Conservation (phyloP, 306 rosid genomes). For the Abrus pulchellus region DNA sequence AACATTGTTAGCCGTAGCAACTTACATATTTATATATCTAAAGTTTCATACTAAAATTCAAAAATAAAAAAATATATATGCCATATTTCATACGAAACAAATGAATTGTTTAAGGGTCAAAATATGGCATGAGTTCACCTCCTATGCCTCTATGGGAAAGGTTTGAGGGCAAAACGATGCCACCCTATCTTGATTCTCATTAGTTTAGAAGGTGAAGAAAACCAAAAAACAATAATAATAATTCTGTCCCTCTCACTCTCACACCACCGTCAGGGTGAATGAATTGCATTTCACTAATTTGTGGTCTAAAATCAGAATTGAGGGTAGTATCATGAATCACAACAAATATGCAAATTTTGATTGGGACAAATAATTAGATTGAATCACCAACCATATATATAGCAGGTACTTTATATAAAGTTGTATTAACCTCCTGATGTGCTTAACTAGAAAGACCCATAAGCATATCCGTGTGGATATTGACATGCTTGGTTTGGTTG, state of each 20-base stretch:
- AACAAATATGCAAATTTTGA: constrained; percentile 31
- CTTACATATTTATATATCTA: no score
- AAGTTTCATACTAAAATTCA: no score
- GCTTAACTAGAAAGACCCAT: constrained; percentile 26
- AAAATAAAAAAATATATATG: no score
- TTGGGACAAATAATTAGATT: constrained; percentile 40
- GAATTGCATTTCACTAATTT: constrained; percentile 17
- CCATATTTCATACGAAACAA: no score
- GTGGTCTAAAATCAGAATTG: constrained; percentile 5
- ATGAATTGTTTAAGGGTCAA: no score
- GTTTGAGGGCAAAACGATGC: no score
- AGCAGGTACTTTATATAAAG: constrained; percentile 47
- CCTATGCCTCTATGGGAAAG: no score
- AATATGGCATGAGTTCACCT: no score
- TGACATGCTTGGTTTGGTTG: constrained; percentile 35
- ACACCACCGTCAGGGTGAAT: background rate
- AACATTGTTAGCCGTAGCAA: no score
- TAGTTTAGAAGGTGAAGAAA: no score
- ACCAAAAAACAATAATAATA: background rate
- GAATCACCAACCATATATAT: constrained; percentile 46
- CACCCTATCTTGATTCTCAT: no score
- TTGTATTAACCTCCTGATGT: constrained; percentile 39
- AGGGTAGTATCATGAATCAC: constrained; percentile 1
- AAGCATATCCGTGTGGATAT: constrained; percentile 34
- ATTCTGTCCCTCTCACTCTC: background rate